These are phyloP conservation scores for Rosa lucieae DNA, from an alignment of 306 rosid genomes.

Conservation along the genomic window DNA sequence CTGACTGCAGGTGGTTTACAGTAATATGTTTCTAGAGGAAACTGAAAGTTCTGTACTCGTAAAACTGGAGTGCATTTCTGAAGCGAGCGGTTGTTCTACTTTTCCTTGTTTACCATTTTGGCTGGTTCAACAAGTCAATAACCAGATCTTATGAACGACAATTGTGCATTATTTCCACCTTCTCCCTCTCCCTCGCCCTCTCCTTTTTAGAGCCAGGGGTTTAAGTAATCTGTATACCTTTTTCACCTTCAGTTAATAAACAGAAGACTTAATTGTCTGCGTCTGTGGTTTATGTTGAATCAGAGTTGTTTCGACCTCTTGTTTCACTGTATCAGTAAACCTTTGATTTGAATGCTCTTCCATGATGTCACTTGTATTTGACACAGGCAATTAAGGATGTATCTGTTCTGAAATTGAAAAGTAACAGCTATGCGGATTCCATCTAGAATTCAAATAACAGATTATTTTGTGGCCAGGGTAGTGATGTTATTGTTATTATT, in stretches of 20 bases:
- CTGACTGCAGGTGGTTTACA: constrained; percentile 50
- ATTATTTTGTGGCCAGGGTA: not conserved
- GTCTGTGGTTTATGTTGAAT: constrained; percentile 1
- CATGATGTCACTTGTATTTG: not conserved
- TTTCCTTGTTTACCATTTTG: constrained; percentile 17
- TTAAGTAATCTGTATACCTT: constrained; percentile 5
- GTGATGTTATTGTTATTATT: not conserved
- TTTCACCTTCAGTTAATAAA: constrained; percentile 27
- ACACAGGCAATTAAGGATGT: not conserved
- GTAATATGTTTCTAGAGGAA: constrained; percentile 27
- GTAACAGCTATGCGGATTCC: not conserved
- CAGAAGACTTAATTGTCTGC: not conserved
- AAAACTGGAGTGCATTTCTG: constrained; percentile 56
- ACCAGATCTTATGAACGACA: constrained; percentile 18
- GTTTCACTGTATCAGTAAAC: not conserved
- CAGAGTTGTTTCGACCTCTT: not conserved
- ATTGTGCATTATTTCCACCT: constrained; percentile 25
- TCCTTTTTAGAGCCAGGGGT: constrained; percentile 6
- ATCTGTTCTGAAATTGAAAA: not conserved
- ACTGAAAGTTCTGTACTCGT: constrained; percentile 39
- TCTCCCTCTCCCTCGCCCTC: not conserved
- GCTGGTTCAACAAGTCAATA: constrained; percentile 35
- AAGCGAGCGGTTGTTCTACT: constrained; percentile 36
- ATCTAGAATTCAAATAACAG: not conserved
- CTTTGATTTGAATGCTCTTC: not conserved